phyloP scores from a whole-genome alignment of 2,329 filamentous ascomycete genomes.

The Cadophora sp. region DNA sequence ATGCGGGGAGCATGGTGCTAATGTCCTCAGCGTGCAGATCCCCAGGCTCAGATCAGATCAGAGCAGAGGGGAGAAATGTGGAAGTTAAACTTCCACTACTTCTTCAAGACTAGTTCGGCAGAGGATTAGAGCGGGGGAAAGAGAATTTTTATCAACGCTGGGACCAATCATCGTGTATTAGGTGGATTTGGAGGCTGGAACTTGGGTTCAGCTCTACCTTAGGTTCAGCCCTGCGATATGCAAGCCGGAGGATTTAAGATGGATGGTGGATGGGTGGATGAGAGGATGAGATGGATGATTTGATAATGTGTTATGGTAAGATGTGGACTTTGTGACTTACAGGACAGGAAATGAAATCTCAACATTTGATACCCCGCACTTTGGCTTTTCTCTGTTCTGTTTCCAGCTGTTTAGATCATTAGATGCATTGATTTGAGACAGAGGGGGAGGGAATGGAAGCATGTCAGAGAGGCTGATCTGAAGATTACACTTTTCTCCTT shows the following conservation, averaged over 20 bases:
- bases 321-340: not conserved
- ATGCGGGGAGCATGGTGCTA: not conserved
- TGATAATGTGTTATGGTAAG: not conserved
- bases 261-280: not conserved
- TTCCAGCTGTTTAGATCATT: too few species aligned
- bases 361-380: slow-evolving; percentile 12
- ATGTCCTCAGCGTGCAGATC: not conserved
- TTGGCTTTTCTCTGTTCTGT: too few species aligned
- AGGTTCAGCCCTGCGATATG: not conserved
- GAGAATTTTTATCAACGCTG: not conserved
- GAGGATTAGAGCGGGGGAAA: not conserved
- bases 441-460: too few species aligned
- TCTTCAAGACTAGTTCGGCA: not conserved
- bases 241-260: not conserved
- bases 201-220: too few species aligned
- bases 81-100: not conserved
- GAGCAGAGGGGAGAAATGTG: too few species aligned
- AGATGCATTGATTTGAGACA: too few species aligned
- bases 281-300: not conserved
- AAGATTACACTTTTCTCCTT: too few species aligned
- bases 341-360: not conserved
- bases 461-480: too few species aligned
- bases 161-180: not conserved
- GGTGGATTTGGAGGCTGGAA: too few species aligned
- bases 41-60: too few species aligned